Base-by-base conservation (phyloP, 345 rosid species). In the Corymbia maculata region DNA sequence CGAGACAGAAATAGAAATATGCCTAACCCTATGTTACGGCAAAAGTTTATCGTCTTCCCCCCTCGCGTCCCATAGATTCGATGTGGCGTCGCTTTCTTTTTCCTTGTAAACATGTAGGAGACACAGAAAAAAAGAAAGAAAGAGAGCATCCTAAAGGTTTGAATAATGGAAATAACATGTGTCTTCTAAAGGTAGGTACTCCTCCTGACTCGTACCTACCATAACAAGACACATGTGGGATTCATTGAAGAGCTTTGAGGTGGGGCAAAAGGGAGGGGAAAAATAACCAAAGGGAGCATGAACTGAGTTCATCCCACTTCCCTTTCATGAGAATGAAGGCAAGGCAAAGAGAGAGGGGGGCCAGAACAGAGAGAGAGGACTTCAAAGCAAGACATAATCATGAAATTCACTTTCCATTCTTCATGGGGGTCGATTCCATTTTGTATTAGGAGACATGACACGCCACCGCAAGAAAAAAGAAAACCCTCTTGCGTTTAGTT, bases 401-500 rank as follows among this genome's bases (percentile, higher is more conserved):
- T 92, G 89, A 88, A 89, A 57, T 87, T 90, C 66, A 85, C 89
- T 90, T 90, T 88, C 86, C 88, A 88, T 90, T 91, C 89, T 88
- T 92, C 84, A 88, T 86, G 92, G 92, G 86, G 89, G 87, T 88
- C 91, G 92, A 91, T 87, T 86, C 22, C 30, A 13, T 70, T 44
- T 91, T 85, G 92, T 89, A 91, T 92, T 57, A 57, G 84, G 49
- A 75, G 84, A 75, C 84, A 75, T 42, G 84, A 75, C 49, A 75
- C 84, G 19, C 84, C 84, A 75, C 84, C 49, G 45, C 24, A 9
- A 75, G 49, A 75, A 42, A 32, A 70, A 42, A 19, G 49, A 88
- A 92, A 68, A 85, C 91, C 90, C 87, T 89, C 90, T 89, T 51
- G 86, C 89, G 91, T 86, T 89, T 90, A 88, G 90, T 91, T 90